phyloP scores from a whole-genome alignment of 2,329 filamentous ascomycete genomes.

The Fusarium transvaalense region DNA sequence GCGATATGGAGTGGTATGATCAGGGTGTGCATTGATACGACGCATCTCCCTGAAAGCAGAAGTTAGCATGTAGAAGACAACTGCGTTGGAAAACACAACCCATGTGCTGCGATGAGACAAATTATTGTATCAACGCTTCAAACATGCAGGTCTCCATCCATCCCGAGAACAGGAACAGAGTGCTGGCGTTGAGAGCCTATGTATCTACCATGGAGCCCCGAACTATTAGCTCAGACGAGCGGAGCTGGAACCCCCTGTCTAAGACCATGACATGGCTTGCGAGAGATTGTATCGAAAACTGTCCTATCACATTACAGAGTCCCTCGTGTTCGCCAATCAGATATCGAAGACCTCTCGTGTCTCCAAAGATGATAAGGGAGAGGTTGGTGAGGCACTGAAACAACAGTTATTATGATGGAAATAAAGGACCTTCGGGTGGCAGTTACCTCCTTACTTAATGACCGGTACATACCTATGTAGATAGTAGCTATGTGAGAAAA shows the following conservation, averaged over 20 bases:
- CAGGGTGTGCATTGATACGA: slow-evolving; percentile 14
- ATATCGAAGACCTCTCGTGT: background rate
- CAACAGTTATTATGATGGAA: background rate
- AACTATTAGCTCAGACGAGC: slow-evolving; percentile 2
- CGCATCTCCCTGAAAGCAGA: background rate
- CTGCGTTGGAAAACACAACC: background rate
- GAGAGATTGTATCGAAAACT: slow-evolving; percentile 7
- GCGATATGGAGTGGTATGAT: slow-evolving; percentile 7
- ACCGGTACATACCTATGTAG: background rate
- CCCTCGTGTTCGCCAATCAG: background rate
- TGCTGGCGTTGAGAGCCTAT: slow-evolving; percentile 10
- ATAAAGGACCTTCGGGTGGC: background rate
- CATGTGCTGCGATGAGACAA: background rate
- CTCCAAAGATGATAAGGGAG: background rate
- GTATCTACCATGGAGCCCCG: background rate
- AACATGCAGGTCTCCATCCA: background rate
- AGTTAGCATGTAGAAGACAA: background rate
- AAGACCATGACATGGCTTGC: background rate
- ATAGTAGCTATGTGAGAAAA: too few species aligned
- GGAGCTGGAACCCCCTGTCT: slow-evolving; percentile 20
- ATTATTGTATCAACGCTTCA: background rate
- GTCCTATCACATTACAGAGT: slow-evolving; percentile 15
- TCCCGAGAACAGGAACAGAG: slow-evolving; percentile 8
- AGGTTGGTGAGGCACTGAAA: background rate
- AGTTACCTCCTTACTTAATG: background rate